Conservation (phyloP, 768 basidiomycete genomes). For the Rhodotorula kratochvilovae region DNA sequence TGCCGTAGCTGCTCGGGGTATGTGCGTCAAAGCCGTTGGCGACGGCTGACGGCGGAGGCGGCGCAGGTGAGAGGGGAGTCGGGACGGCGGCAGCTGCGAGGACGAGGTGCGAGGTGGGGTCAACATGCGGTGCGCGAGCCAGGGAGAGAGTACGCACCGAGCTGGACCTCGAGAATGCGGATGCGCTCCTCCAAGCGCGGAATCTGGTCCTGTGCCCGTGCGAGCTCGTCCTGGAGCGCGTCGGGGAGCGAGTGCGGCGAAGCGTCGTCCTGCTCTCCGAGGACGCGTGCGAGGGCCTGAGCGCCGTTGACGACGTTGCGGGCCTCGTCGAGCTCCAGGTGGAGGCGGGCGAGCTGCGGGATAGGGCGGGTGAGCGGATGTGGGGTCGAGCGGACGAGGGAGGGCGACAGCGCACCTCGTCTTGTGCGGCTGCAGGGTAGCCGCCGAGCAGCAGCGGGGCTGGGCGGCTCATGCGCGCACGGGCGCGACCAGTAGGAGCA, state of each 20-base stretch:
- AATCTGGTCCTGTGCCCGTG: not conserved
- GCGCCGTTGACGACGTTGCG: constrained; percentile 9
- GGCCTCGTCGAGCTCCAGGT: not conserved
- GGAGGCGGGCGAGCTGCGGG: not conserved
- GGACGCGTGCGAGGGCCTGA: not conserved
- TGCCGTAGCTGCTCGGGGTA: not conserved
- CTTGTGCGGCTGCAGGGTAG: not conserved
- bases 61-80: constrained; percentile 3
- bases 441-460: not conserved
- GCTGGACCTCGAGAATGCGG: constrained; percentile 54
- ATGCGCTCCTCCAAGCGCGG: not conserved
- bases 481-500: too few relatives aligned
- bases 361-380: not conserved
- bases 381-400: not conserved
- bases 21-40: not conserved
- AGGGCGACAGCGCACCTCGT: not conserved
- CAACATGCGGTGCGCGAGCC: too few relatives aligned
- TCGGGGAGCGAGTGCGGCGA: not conserved
- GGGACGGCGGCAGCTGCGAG: constrained; percentile 42
- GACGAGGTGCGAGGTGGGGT: constrained; percentile 37
- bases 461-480: not conserved
- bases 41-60: not conserved
- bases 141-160: constrained; percentile 49
- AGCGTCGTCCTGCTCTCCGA: not conserved
- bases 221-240: not conserved